These are phyloP conservation scores for Nyssa sinensis DNA, from an alignment of 148 eudicot species.

Conservation along the genomic window DNA sequence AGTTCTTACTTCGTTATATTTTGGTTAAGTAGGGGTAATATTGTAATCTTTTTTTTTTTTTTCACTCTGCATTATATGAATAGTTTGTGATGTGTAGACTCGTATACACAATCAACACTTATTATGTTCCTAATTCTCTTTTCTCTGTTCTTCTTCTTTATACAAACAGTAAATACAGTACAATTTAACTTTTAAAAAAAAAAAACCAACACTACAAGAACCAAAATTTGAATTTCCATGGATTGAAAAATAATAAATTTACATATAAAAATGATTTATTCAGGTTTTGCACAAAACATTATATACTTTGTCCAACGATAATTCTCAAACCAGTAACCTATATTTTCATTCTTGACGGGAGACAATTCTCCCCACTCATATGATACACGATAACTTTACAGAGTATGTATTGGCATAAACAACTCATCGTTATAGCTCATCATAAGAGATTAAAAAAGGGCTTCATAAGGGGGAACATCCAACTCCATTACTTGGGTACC, in stretches of 20 bases:
- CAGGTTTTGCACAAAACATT: not conserved
- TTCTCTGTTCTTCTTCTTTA: too few species aligned
- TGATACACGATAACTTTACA: not conserved
- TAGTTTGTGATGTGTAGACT: too few species aligned
- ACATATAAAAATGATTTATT: not conserved
- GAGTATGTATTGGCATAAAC: not conserved
- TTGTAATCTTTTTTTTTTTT: too few species aligned
- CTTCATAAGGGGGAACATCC: not conserved
- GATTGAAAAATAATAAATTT: constrained; percentile 16
- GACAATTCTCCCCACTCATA: constrained; percentile 10
- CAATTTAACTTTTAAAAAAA: too few species aligned
- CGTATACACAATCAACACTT: too few species aligned
- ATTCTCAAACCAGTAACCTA: constrained; percentile 5
- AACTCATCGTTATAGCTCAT: not conserved
- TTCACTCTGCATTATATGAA: too few species aligned
- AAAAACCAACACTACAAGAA: not conserved
- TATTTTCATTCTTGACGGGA: not conserved
- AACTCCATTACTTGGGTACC: constrained; percentile 10
- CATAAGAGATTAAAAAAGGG: not conserved
- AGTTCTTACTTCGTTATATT: too few species aligned
- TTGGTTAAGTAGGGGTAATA: too few species aligned
- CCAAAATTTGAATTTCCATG: constrained; percentile 4
- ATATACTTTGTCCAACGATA: not conserved
- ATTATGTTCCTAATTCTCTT: too few species aligned
- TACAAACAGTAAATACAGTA: too few species aligned